Conservation (phyloP, 345 rosid genomes). For the Acer saccharum region DNA sequence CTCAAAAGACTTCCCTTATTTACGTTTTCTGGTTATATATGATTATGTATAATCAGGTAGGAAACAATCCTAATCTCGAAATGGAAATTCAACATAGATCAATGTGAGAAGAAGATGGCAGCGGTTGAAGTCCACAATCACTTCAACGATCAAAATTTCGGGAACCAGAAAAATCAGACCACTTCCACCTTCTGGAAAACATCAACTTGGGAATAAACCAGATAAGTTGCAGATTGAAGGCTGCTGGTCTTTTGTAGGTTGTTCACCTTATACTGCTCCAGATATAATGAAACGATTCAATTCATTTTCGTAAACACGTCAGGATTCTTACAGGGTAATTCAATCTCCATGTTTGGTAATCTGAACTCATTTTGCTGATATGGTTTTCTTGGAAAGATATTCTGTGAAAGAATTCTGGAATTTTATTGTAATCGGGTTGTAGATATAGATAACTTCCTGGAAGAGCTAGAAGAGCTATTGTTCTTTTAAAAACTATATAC, state of each 20-base stretch:
- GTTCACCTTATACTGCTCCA: conserved; percentile 21
- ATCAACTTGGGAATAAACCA: conserved; percentile 11
- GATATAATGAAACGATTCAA: conserved; percentile 2
- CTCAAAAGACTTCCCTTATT: conserved; percentile 18
- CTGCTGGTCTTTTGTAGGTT: conserved; percentile 34
- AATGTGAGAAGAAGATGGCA: conserved; percentile 29
- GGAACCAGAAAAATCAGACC: conserved; percentile 22
- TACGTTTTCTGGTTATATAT: conserved; percentile 18
- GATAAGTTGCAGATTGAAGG: conserved; percentile 13
- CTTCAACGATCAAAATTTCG: conserved; percentile 14
- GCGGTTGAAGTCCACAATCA: conserved; percentile 15
- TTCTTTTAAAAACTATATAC: background rate
- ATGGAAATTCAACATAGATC: conserved; percentile 49
- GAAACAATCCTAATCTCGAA: conserved; percentile 43
- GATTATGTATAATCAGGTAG: conserved; percentile 37
- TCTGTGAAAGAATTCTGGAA: background rate
- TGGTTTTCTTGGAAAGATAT: background rate
- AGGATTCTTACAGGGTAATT: background rate
- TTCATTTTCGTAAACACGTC: conserved; percentile 21
- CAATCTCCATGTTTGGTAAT: background rate
- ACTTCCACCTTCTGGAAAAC: conserved; percentile 23
- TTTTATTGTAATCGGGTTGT: background rate
- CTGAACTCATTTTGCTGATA: background rate
- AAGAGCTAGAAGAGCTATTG: conserved; percentile 8
- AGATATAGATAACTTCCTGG: background rate